Base-by-base conservation (phyloP, 192 early-diverging fungal genomes). In the Phycomyces blakesleeanus region DNA sequence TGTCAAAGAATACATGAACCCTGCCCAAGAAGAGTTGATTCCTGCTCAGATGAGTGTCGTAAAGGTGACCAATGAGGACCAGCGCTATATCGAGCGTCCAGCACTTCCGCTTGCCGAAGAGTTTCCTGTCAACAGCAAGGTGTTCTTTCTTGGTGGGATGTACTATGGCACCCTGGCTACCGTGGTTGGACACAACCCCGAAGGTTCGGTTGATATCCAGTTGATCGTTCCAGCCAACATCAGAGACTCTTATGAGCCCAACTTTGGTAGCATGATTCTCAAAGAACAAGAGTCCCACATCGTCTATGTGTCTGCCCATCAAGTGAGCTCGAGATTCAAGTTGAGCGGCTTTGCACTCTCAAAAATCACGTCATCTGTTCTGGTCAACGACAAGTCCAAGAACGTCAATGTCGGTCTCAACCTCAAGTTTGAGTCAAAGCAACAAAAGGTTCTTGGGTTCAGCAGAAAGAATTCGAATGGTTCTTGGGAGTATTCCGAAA, bases 361-460 rank as follows among this genome's bases (percentile, higher is more conserved):
- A 57, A 92, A 91, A 59, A 73, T 98, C 38, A 92, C 94, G 0
- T 92, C 95, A 0, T 85, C 85, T 18, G 80, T 97, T 50, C 77
- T 81, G 44, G 86, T 95, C n/a, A 71, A 76, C 57, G 81, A 81
- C 54, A 64, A 66, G 12, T 72, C 77, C 2, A 83, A 85, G 20
- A 71, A 78, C 11, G 42, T 85, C 26, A 91, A 93, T 55, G 66
- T 97, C 26, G 97, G 97, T 1, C 78, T 98, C 34, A 88, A 88
- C 62, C 80, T 98, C 53, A 97, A 98, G 66, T 97, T 95, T 67
- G 95, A 97, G 52, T 81, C 79, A 8, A 89, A 90, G 67, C 82
- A 85, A 50, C 81, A 88, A 55, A 97, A 97, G 68, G 96, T 93
- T 0, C 60, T 92, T 4, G 96, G 95, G 1, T 96, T 95, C 69